A percentile compares a stretch with the other conserved stretches of the same genome.
phyloP scores from a whole-genome alignment of 2,329 filamentous ascomycete species.

The Aspergillus floridensis region DNA sequence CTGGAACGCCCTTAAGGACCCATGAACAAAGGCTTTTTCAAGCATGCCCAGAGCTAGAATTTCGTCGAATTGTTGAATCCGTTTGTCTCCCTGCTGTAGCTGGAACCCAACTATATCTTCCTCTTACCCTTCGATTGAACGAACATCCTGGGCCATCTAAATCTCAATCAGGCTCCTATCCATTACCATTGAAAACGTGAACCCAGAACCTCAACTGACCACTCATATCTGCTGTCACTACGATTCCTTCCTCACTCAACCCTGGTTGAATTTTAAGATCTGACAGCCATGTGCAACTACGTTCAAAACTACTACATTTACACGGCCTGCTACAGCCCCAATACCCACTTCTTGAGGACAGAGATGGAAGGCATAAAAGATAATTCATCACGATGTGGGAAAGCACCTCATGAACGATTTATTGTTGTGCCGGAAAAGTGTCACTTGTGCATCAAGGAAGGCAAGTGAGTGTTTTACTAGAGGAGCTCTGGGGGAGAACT shows the following conservation, averaged over 20 bases:
- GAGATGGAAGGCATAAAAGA: constrained; percentile 64
- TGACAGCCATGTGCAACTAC: constrained; percentile 55
- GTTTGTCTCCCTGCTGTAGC: not conserved
- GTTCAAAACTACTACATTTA: constrained; percentile 78
- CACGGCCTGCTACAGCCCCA: constrained; percentile 66
- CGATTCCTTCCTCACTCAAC: not conserved
- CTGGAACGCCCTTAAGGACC: constrained; percentile 4
- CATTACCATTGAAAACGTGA: not conserved
- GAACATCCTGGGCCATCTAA: not conserved
- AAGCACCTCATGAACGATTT: constrained; percentile 69
- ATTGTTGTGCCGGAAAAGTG: constrained; percentile 42
- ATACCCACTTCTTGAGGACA: constrained; percentile 68
- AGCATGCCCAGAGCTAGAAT: not conserved
- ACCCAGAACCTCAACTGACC: not conserved
- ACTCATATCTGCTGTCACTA: not conserved
- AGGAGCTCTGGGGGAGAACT: not conserved
- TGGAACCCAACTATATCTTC: not conserved
- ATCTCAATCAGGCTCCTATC: too few species aligned
- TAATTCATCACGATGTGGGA: constrained; percentile 51
- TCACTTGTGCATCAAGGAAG: constrained; percentile 42
- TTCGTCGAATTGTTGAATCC: not conserved
- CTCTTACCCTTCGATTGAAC: not conserved
- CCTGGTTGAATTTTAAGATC: constrained; percentile 8
- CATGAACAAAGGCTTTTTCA: not conserved
- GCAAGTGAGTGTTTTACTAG: constrained; percentile 8